Evolutionary conservation across 2,329 filamentous ascomycete genomes (phyloP).

Genomic region (Penicillium glabrum): DNA sequence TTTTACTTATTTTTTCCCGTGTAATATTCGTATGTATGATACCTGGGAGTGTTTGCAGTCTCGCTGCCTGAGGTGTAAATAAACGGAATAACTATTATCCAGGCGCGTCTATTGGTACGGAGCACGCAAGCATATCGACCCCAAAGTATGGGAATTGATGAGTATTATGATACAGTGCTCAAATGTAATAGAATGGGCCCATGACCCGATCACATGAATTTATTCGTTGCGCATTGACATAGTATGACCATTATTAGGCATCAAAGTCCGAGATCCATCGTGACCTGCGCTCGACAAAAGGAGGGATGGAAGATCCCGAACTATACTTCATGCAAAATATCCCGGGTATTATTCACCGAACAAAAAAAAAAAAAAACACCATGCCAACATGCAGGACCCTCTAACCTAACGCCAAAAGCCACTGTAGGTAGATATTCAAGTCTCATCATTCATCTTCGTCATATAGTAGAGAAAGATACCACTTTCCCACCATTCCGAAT

Average conservation of each 20-base stretch:
- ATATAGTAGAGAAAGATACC: constrained; percentile 9
- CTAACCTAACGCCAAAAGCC: background rate
- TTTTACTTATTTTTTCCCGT: background rate
- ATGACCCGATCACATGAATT: background rate
- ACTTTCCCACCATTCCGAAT: constrained; percentile 35
- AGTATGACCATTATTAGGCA: background rate
- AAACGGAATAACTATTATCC: background rate
- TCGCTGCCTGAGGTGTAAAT: background rate
- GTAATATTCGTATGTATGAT: background rate
- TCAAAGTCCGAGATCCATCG: background rate
- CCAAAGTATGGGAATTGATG: too few species aligned
- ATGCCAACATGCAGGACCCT: constrained; percentile 2
- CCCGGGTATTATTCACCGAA: constrained; percentile 6
- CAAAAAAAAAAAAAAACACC: background rate
- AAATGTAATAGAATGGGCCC: background rate
- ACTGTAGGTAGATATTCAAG: background rate
- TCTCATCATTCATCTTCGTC: background rate
- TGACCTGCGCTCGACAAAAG: background rate
- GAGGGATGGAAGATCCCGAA: background rate
- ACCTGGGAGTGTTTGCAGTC: background rate
- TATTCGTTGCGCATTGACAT: background rate
- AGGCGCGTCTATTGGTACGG: background rate
- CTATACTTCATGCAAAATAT: background rate
- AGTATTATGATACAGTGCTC: background rate
- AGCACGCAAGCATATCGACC: background rate